Evolutionary conservation across 2,329 filamentous ascomycete genomes (phyloP), one percentile per base, ranked within the genome.

Genomic region (Esteya vermicola): DNA sequence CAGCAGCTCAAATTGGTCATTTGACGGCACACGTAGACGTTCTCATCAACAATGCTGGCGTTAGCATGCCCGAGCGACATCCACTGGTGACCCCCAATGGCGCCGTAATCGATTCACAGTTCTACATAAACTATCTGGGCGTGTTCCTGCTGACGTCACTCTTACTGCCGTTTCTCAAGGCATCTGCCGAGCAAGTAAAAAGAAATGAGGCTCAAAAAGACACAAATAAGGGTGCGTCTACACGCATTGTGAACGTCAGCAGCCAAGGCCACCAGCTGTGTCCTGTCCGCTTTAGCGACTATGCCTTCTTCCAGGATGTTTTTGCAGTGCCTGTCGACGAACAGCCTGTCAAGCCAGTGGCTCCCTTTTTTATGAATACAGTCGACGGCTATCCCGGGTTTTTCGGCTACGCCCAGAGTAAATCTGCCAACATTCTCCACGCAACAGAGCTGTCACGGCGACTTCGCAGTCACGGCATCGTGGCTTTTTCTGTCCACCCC

Each of bases 101-200:
- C 2, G 37, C 49, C 4, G 49, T 39, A 6, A 44, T 54, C 19
- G 53, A 53, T 18, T 38, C 41, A 3, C 48, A 50, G 39, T 41
- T 50, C 20, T 40, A 42, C 16, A 43, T 41, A 7, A 71, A 71
- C 48, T 61, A 70, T 43, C 45, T 71, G 12, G 62, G 64, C 0
- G 63, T 69, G 25, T 68, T 68, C 46, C 49, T 66, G 10, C 52
- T 70, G 21, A 63, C 65, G 1, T 60, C 62, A 28, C 54, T 68
- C 16, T 56, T 70, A n/a, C 49, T 65, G 33, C 58, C 63, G 0
- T 58, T 58, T 23, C 44, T 70, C 2, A 45, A 58, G 13, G 50
- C 52, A 6, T 20, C 33, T 4, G 33, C 20, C 7, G 13, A 37
- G 33, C 4, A 14, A 3, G 12, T 19, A 21, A 19, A 2, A n/a